Percentiles rank a stretch among this genome's conserved stretches.
Conservation (phyloP, 371 early-diverging fungal species). For the Blakeslea trispora region DNA sequence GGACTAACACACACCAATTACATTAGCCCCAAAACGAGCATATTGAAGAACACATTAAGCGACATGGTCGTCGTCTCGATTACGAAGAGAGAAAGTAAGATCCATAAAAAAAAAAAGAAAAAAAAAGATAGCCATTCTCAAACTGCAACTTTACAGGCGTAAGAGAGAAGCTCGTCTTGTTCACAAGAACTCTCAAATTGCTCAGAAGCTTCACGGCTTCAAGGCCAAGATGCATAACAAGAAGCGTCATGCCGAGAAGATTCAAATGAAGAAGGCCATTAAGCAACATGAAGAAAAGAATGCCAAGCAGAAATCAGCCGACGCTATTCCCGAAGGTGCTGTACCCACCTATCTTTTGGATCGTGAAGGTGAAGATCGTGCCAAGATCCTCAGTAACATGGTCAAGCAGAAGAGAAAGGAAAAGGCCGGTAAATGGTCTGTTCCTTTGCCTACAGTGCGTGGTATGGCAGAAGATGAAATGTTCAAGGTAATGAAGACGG, state of each 20-base stretch:
- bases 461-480: constrained; percentile 99
- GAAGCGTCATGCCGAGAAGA: constrained; percentile 99
- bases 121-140: background rate
- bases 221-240: constrained; percentile 99
- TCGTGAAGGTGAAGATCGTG: constrained; percentile 96
- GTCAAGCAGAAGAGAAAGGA: constrained; percentile 99
- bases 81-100: constrained; percentile 94
- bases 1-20: background rate
- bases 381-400: constrained; percentile 98
- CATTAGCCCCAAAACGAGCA: constrained; percentile 99
- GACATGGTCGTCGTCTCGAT: constrained; percentile 97
- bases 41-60: constrained; percentile 99
- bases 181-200: constrained; percentile 90
- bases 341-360: constrained; percentile 99
- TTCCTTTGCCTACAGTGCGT: constrained; percentile 98
- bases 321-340: constrained; percentile 93
- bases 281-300: constrained; percentile 97
- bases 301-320: constrained; percentile 87
- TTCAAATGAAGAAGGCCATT: constrained; percentile 99
- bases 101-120: background rate
- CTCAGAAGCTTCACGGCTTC: constrained; percentile 97
- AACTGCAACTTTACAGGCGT: constrained; percentile 65
- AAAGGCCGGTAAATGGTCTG: constrained; percentile 99
- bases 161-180: constrained; percentile 96
- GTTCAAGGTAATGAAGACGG: constrained; percentile 98